phyloP scores from a whole-genome alignment of 495 filamentous ascomycete genomes.

The Xylaria flabelliformis region DNA sequence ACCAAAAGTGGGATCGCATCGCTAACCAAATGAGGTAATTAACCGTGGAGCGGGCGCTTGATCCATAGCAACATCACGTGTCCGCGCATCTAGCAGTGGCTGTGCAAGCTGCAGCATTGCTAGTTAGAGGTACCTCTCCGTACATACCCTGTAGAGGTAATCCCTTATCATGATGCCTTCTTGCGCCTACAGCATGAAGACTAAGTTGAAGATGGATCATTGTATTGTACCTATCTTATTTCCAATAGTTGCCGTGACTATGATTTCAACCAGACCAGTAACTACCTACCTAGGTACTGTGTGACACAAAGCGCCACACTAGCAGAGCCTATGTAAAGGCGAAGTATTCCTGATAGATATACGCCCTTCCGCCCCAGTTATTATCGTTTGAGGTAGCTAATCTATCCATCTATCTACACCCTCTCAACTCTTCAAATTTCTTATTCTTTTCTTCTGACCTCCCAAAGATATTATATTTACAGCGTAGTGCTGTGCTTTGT shows the following conservation, averaged over 20 bases:
- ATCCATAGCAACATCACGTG: slow-evolving; percentile 17
- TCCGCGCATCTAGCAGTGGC: not conserved
- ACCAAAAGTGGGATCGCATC: not conserved
- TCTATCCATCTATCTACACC: not conserved
- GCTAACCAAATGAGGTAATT: slow-evolving; percentile 16
- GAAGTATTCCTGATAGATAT: slow-evolving; percentile 13
- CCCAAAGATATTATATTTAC: not conserved
- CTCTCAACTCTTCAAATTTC: not conserved
- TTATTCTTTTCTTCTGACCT: not conserved
- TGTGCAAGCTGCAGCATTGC: not conserved
- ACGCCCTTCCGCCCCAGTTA: slow-evolving; percentile 4
- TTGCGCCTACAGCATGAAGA: not conserved
- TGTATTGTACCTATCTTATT: not conserved
- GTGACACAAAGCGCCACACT: slow-evolving; percentile 6
- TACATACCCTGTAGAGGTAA: not conserved
- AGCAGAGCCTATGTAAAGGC: not conserved
- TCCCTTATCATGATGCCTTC: slow-evolving; percentile 2
- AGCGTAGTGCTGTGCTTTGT: not conserved
- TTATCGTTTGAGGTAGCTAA: not conserved
- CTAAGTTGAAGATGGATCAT: not conserved
- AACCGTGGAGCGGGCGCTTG: not conserved
- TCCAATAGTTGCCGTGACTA: not conserved
- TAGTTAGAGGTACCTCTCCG: not conserved
- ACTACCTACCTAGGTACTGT: not conserved
- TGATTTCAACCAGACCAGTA: not conserved